These are phyloP conservation scores for Neofusicoccum ribis DNA, from an alignment of 2,329 filamentous ascomycete species.

Conservation along the genomic window DNA sequence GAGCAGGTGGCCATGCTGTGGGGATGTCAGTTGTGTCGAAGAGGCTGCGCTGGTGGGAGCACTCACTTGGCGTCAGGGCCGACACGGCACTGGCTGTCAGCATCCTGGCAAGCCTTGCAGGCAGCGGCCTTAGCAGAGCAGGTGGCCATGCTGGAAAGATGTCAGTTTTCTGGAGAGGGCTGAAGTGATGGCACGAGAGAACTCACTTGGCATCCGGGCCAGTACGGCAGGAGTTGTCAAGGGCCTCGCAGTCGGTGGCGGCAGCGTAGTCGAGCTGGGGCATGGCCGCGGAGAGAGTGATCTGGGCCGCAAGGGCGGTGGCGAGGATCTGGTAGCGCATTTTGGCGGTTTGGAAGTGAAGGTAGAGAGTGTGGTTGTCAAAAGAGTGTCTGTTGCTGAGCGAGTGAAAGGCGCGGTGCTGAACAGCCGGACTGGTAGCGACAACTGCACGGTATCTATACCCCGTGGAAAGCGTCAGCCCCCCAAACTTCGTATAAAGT, in stretches of 20 bases:
- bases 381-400: slow-evolving; percentile 6
- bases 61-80: background rate
- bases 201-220: background rate
- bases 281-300: slow-evolving; percentile 5
- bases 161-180: no score
- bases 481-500: slow-evolving; percentile 2
- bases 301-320: slow-evolving; percentile 9
- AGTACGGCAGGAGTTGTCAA: background rate
- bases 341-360: background rate
- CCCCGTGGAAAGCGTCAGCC: background rate
- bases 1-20: background rate
- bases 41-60: no score
- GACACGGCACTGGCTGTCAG: slow-evolving; percentile 1
- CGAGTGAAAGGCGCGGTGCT: slow-evolving; percentile 3
- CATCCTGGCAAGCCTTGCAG: background rate
- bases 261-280: background rate
- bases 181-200: no score
- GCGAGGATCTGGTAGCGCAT: slow-evolving; percentile 15
- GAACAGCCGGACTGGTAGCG: background rate
- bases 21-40: no score
- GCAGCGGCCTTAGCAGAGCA: background rate
- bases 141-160: background rate
- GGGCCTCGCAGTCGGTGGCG: background rate
- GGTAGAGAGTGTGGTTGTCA: slow-evolving; percentile 2
- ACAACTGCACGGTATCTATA: background rate